A percentile compares a stretch with the other conserved stretches of the same genome.
These are phyloP conservation scores for Saccharomycopsis guyanensis DNA, from an alignment of 805 yeast genomes.

Conservation along the genomic window DNA sequence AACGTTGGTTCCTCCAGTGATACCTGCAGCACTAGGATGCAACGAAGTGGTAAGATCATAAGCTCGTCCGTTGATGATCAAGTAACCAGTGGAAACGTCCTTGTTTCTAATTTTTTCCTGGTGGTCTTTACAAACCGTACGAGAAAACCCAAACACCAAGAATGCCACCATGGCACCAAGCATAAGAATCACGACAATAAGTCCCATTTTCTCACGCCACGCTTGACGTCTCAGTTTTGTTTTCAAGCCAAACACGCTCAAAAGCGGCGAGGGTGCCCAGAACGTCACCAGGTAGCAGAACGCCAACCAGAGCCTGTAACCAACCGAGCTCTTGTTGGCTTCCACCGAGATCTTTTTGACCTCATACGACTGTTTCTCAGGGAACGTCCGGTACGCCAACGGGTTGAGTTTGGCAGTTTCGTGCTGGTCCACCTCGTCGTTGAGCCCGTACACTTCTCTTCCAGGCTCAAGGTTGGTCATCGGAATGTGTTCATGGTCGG, in stretches of 20 bases:
- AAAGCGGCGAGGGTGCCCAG: slow-evolving; percentile 81
- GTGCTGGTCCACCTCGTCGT: slow-evolving; percentile 45
- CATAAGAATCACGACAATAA: slow-evolving; percentile 64
- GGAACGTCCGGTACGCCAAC: slow-evolving; percentile 2
- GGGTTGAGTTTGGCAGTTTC: slow-evolving; percentile 17
- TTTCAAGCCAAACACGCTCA: slow-evolving; percentile 67
- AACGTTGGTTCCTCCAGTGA: slow-evolving; percentile 59
- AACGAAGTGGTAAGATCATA: slow-evolving; percentile 61
- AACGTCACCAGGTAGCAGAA: slow-evolving; percentile 79
- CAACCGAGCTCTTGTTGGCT: slow-evolving; percentile 5
- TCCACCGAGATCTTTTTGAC: slow-evolving; percentile 18
- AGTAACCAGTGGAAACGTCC: slow-evolving; percentile 49
- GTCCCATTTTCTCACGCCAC: slow-evolving; percentile 93
- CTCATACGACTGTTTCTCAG: slow-evolving; percentile 16
- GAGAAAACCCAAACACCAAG: slow-evolving; percentile 84
- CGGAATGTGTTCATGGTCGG: neutral
- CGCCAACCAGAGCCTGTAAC: slow-evolving; percentile 57
- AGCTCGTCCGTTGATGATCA: slow-evolving; percentile 78
- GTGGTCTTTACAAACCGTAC: slow-evolving; percentile 58
- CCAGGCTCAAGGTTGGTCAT: slow-evolving; percentile 24
- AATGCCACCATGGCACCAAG: slow-evolving; percentile 77
- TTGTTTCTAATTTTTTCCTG: slow-evolving; percentile 47
- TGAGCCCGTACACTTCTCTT: slow-evolving; percentile 49
- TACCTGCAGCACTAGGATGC: slow-evolving; percentile 82
- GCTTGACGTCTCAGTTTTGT: slow-evolving; percentile 83